Evolutionary conservation across 2,329 filamentous ascomycete genomes (phyloP), one percentile per base, ranked within the genome.

Genomic region (Lecanoromycetidae sp.): DNA sequence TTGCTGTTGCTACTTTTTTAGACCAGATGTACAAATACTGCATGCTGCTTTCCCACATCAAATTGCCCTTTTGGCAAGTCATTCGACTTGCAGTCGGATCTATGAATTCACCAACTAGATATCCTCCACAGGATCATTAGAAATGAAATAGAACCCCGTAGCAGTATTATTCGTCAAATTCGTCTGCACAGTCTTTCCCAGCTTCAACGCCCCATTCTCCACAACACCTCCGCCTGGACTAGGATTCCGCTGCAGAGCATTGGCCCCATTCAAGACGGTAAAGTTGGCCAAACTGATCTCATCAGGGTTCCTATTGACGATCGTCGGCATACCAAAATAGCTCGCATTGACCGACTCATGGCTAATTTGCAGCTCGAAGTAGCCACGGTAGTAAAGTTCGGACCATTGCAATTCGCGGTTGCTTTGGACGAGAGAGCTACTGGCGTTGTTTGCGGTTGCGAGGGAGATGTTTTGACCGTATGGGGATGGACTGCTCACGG

Each of bases 331-430:
- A 33, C 78, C 82, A 55, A 79, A 87, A 63, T 73, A 87, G 10
- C 69, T 68, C 0, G 81, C 81, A n/a, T 74, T 66, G 2, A 82
- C 69, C 36, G 72, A 65, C 9, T 79, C 68, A 19, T 74, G 68
- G 17, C 65, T 68, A 46, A 84, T 66, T 39, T 73, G 70, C 33
- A 86, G 65, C 57, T 82, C 74, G 55, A 78, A 85, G 64, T 87
- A 87, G 1, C 82, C 83, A 15, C 82, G 71, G 61, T 85, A 87
- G 60, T 82, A 86, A 6, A 79, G 61, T 48, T 86, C 82, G 55
- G 80, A 76, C 82, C 81, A 87, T 57, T 83, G 78, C 38, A 87
- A 66, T 60, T 82, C 79, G 0, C 67, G 63, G 60, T 84, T 86
- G 19, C 69, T 63, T 35, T 58, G 58, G 52, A 70, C 66, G 27